Evolutionary conservation across 192 early-diverging fungal genomes (phyloP).

Genomic region (Coemansia sp.): DNA sequence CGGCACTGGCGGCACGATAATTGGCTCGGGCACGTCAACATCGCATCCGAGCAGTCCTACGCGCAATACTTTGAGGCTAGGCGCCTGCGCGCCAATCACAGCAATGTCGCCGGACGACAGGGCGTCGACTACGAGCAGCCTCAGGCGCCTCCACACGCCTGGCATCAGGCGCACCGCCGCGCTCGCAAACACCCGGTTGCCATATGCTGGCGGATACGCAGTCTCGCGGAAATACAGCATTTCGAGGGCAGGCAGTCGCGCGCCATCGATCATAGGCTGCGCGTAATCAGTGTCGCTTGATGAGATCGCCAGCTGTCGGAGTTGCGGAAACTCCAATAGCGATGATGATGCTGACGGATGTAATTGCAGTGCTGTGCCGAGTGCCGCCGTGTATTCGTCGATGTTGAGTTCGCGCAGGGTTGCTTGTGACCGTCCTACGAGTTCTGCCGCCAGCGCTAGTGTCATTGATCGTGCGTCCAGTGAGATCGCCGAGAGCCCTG

Average conservation of each 20-base stretch:
- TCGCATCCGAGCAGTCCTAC: constrained; percentile 28
- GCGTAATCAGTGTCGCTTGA: not conserved
- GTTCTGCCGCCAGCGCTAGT: constrained; percentile 1
- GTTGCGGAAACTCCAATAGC: constrained; percentile 8
- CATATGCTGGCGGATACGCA: constrained; percentile 7
- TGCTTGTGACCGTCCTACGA: constrained; percentile 3
- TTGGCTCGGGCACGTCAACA: too few species aligned
- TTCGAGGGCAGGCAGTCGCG: constrained; percentile 5
- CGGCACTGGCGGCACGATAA: constrained; percentile 13
- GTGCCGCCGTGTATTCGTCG: not conserved
- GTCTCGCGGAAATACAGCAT: constrained; percentile 28
- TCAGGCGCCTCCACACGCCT: constrained; percentile 5
- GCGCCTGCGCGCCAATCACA: constrained; percentile 2
- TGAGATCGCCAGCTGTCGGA: constrained; percentile 30
- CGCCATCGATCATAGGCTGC: constrained; percentile 14
- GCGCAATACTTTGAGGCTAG: constrained; percentile 16
- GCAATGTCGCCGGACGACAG: constrained; percentile 15
- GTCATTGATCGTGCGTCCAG: constrained; percentile 10
- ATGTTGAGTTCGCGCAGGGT: constrained; percentile 30
- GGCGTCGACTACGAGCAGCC: constrained; percentile 19
- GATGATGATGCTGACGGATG: too few species aligned
- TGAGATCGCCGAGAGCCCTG: constrained; percentile 12
- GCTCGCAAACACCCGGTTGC: constrained; percentile 6
- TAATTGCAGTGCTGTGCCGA: constrained; percentile 9
- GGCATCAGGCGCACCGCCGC: constrained; percentile 1